Evolutionary conservation across 2,329 filamentous ascomycete genomes (phyloP), one percentile per base, ranked within the genome.

Genomic region (Rhynchosporium graminicola): DNA sequence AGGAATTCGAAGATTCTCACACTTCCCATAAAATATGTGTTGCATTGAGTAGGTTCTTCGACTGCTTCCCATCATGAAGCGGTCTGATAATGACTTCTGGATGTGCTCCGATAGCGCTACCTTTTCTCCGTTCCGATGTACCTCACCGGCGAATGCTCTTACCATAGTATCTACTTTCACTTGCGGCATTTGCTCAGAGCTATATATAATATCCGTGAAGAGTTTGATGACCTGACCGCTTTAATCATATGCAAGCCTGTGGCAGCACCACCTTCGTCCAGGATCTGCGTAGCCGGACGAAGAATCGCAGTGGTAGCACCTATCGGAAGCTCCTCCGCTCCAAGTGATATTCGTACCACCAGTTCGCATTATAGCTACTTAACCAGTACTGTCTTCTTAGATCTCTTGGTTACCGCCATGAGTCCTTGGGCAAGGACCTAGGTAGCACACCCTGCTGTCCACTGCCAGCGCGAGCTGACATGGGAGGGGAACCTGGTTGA

Each of bases 401-500:
- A 28, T 8, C n/a, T 42, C 5, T 36, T 42, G 51, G 31, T 31
- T n/a, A 15, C n/a, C 29, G 15, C 48, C 31, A 26, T 42, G 51
- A 12, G 28, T 6, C 9, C 20, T 13, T 42, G 33, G 50, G 51
- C 15, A 33, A 42, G 10, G 20, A 38, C 13, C 8, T 12, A 33
- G 26, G 28, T 54, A 36, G 40, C 33, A 8, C 36, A 54, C 36
- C 8, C 51, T 38, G 20, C 9, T 20, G 36, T 2, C 38, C n/a
- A 20, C 12, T 40, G 12, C 28, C 33, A 28, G 33, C 15, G 51
- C 51, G 40, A 7, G 15, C 26, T 3, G 33, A 6, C 33, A 36
- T 10, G 50, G 50, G 26, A 38, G 50, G 33, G 50, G 31, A 40
- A 26, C 50, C 33, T 54, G 51, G 36, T 40, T 54, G 51, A 20